Percentiles rank a stretch among this genome's conserved stretches.
phyloP scores from a whole-genome alignment of 176 grass and related monocot species.

The Phoenix roebelenii region DNA sequence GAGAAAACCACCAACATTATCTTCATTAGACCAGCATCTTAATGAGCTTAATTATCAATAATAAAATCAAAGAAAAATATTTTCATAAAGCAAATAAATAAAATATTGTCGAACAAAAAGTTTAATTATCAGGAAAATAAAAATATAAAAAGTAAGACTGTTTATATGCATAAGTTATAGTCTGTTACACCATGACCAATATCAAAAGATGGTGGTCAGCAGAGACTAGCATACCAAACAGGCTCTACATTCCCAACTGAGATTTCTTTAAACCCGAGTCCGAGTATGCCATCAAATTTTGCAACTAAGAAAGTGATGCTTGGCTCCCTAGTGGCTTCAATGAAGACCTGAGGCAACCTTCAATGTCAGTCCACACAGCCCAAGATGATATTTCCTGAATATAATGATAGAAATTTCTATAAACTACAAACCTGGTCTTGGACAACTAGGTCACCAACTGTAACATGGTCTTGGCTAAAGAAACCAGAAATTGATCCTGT shows the following conservation, averaged over 20 bases:
- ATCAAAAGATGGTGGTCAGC: not conserved
- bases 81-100: too few species aligned
- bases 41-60: too few species aligned
- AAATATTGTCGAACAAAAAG: too few species aligned
- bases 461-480: slow-evolving; percentile 60
- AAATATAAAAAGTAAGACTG: too few species aligned
- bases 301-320: slow-evolving; percentile 55
- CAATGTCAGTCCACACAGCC: slow-evolving; percentile 11
- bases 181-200: too few species aligned
- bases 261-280: slow-evolving; percentile 81
- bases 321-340: slow-evolving; percentile 61
- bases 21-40: too few species aligned
- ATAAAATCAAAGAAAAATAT: too few species aligned
- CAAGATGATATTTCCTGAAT: not conserved
- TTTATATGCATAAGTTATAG: too few species aligned
- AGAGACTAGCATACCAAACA: slow-evolving; percentile 44
- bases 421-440: slow-evolving; percentile 51
- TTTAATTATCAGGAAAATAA: too few species aligned
- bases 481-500: slow-evolving; percentile 64
- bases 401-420: not conserved
- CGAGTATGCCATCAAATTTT: slow-evolving; percentile 89
- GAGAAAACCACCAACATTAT: too few species aligned
- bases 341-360: slow-evolving; percentile 40
- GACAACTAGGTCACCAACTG: slow-evolving; percentile 58
- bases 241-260: slow-evolving; percentile 41